These are phyloP conservation scores for Nyctanthes arbortristis DNA, from an alignment of 257 asterid species.

Conservation along the genomic window DNA sequence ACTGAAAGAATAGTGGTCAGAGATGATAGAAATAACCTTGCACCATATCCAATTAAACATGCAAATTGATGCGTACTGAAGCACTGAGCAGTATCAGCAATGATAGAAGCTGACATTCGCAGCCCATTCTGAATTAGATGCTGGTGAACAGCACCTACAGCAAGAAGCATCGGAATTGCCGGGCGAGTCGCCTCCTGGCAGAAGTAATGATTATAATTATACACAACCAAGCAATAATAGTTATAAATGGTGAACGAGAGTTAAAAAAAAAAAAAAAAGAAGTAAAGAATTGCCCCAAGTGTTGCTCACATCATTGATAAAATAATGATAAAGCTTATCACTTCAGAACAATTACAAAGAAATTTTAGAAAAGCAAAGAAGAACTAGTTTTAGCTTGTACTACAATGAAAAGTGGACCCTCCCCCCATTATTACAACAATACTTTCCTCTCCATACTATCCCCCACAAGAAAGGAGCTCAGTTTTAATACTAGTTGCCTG, in stretches of 20 bases:
- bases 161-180: conserved; percentile 96
- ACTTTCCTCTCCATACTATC: background rate
- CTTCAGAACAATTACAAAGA: background rate
- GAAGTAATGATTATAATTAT: conserved; percentile 22
- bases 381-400: background rate
- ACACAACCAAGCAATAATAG: conserved; percentile 7
- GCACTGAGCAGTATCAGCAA: conserved; percentile 99
- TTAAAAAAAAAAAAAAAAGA: background rate
- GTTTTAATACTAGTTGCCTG: background rate
- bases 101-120: conserved; percentile 95
- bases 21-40: conserved; percentile 63
- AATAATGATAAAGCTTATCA: background rate
- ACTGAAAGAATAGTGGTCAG: conserved; percentile 10
- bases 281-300: background rate
- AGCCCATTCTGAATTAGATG: conserved; percentile 97
- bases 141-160: conserved; percentile 99
- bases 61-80: conserved; percentile 99
- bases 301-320: background rate
- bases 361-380: background rate
- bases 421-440: background rate
- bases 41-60: conserved; percentile 98
- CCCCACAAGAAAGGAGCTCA: background rate
- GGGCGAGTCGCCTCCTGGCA: conserved; percentile 92
- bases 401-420: background rate
- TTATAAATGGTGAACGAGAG: background rate